Percentiles rank a stretch among this genome's conserved stretches.
phyloP scores from a whole-genome alignment of 2,329 filamentous ascomycete genomes.

The Thelonectria blattea region DNA sequence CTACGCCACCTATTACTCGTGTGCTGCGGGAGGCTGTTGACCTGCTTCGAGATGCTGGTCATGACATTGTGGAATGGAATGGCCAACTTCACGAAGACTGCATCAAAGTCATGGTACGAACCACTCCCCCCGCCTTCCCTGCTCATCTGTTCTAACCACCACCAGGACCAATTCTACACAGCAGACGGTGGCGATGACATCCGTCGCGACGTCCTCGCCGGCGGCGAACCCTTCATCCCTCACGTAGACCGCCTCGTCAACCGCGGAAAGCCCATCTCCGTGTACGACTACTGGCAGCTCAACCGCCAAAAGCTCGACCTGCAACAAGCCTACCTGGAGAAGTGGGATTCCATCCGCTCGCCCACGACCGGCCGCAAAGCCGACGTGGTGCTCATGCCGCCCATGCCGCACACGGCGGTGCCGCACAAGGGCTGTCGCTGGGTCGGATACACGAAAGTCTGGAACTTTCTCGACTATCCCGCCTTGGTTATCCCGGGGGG shows the following conservation, averaged over 20 bases:
- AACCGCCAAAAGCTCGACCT: slow-evolving; percentile 60
- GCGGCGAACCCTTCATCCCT: slow-evolving; percentile 64
- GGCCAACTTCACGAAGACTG: slow-evolving; percentile 58
- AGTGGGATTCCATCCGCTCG: slow-evolving; percentile 59
- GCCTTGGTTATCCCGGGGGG: slow-evolving; percentile 37
- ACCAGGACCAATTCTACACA: slow-evolving; percentile 63
- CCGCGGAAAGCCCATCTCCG: slow-evolving; percentile 58
- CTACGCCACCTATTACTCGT: slow-evolving; percentile 59
- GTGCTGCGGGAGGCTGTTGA: slow-evolving; percentile 48
- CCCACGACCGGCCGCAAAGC: slow-evolving; percentile 51
- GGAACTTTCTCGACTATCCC: slow-evolving; percentile 40
- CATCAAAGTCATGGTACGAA: slow-evolving; percentile 57
- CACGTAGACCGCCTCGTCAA: slow-evolving; percentile 64
- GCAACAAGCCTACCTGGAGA: slow-evolving; percentile 56
- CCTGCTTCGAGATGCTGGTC: slow-evolving; percentile 53
- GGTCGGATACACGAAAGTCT: slow-evolving; percentile 52
- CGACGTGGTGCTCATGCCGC: slow-evolving; percentile 63
- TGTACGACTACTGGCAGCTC: slow-evolving; percentile 72
- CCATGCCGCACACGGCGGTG: slow-evolving; percentile 65
- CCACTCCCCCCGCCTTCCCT: fast-evolving
- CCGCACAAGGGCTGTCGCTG: slow-evolving; percentile 49
- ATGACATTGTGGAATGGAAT: slow-evolving; percentile 61
- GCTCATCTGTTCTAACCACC: no score
- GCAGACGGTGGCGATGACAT: slow-evolving; percentile 70
- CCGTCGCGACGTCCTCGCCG: slow-evolving; percentile 56